Conservation (phyloP, 2,329 filamentous ascomycete genomes). For the Cladosporium velox region DNA sequence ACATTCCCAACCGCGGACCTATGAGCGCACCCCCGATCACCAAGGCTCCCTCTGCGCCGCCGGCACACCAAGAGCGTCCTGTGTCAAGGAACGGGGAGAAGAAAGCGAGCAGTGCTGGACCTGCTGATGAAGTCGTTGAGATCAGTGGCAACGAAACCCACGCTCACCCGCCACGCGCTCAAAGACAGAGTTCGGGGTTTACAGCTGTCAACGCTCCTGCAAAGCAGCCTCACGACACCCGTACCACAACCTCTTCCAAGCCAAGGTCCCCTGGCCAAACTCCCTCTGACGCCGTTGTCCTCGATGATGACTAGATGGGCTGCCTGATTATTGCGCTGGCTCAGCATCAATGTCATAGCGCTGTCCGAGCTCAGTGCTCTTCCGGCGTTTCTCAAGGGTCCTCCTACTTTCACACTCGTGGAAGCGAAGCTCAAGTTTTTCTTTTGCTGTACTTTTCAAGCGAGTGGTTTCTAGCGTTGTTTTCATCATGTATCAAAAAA, state of each 20-base stretch:
- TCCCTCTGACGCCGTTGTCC: background rate
- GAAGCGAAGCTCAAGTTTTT: background rate
- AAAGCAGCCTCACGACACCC: background rate
- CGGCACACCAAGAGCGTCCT: background rate
- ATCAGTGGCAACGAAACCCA: background rate
- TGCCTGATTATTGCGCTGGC: too few relatives aligned
- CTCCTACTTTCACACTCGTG: background rate
- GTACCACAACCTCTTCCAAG: background rate
- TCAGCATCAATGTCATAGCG: background rate
- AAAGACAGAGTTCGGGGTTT: constrained; percentile 16
- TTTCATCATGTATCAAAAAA: background rate
- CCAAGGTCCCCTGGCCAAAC: background rate
- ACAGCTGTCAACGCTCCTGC: constrained; percentile 23
- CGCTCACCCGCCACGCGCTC: background rate
- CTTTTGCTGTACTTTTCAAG: background rate
- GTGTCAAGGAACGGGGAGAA: background rate
- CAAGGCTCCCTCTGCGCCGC: background rate
- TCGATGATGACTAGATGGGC: constrained; percentile 2
- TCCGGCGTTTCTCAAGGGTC: background rate
- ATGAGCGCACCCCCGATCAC: background rate
- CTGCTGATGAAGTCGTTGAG: background rate
- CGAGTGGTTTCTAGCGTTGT: background rate
- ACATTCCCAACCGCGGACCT: constrained; percentile 4
- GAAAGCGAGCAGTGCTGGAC: background rate
- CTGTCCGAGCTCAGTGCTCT: background rate